Evolutionary conservation across 768 basidiomycete species (phyloP), one percentile per base, ranked within the genome.

Genomic region (Hypholoma fasciculare): DNA sequence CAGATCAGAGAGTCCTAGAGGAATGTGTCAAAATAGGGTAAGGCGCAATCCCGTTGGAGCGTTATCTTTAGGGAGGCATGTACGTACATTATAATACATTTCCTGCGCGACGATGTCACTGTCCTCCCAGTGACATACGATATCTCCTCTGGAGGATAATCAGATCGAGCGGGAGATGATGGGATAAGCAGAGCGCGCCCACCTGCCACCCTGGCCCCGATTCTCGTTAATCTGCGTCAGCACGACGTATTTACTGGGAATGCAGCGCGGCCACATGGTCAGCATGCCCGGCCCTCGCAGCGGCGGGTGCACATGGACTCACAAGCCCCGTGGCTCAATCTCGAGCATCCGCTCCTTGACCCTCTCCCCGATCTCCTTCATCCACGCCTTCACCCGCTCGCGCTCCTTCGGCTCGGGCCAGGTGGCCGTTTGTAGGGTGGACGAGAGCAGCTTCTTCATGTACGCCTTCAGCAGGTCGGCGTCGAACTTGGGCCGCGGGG

Each of bases 61-160:
- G 30, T 48, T 46, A 43, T 60, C 53, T 58, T 52, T 60, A 59
- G 52, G 40, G 44, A 59, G 30, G 17, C 23, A 23, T 23, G 47
- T 34, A 76, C 89, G 61, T 73, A 92, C 92, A 68, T 91, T 94
- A 48, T 80, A 78, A 74, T 82, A 92, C 68, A 94, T 78, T 72
- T 94, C 92, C 71, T 91, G 86, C 42, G 86, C 81, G 58, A 92
- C 85, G 51, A 80, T 77, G 67, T 94, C 92, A 52, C 84, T 82
- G 61, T 94, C 92, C 75, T 94, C 92, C 92, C 92, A 94, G 67
- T 94, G 92, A 61, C 89, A 92, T 49, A 81, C 82, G 74, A 94
- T 83, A 71, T 90, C 90, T 48, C 88, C 90, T 63, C 92, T 93
- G 63, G 49, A 60, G 49, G 43, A 23, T 56, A 44, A 52, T 62